These are phyloP conservation scores for Przewalskia tangutica DNA, from an alignment of 257 asterid species.

Conservation along the genomic window DNA sequence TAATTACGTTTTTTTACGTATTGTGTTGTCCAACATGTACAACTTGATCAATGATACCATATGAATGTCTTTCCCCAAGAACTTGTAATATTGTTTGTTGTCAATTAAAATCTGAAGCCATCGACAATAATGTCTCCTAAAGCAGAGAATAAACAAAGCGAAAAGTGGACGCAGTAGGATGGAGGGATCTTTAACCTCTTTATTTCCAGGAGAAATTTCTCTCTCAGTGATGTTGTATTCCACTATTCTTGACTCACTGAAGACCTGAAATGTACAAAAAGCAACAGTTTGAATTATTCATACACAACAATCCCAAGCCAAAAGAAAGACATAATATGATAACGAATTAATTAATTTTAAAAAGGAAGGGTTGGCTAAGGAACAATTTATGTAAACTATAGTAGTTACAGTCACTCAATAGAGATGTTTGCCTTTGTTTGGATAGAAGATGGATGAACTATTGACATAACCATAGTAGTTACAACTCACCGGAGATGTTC, in stretches of 20 bases:
- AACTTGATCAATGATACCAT: constrained; percentile 72
- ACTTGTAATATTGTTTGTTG: constrained; percentile 80
- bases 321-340: not conserved
- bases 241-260: constrained; percentile 74
- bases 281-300: not conserved
- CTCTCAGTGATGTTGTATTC: constrained; percentile 51
- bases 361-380: not conserved
- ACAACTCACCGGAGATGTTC: not conserved
- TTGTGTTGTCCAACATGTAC: too few species aligned
- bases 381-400: not conserved
- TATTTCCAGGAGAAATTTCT: constrained; percentile 49
- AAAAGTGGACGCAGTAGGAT: not conserved
- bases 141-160: not conserved
- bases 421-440: not conserved
- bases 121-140: not conserved
- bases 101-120: constrained; percentile 52
- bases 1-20: too few species aligned
- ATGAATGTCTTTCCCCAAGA: constrained; percentile 60
- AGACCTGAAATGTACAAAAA: constrained; percentile 33
- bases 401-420: not conserved
- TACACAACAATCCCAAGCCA: not conserved
- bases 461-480: constrained; percentile 1
- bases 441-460: not conserved
- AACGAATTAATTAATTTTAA: not conserved
- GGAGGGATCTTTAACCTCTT: constrained; percentile 39